A percentile compares a stretch with the other conserved stretches of the same genome.
phyloP scores from a whole-genome alignment of 306 rosid genomes.

The Cucumis cinereus region DNA sequence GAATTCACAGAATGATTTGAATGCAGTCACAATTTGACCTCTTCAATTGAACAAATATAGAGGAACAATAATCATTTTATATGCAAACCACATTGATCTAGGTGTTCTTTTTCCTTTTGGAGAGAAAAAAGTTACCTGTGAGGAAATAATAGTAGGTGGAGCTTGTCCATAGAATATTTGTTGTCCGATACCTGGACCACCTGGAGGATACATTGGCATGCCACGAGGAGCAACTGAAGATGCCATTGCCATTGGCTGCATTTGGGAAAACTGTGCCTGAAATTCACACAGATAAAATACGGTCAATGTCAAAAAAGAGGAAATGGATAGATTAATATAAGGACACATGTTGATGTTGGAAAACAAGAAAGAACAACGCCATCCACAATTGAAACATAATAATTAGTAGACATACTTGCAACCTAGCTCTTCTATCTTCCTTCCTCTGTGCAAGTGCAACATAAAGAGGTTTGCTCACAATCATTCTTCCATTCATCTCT shows the following conservation, averaged over 20 bases:
- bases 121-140: conserved; percentile 52
- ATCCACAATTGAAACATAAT: not conserved
- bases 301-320: not conserved
- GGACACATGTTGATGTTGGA: not conserved
- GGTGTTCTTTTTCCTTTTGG: not conserved
- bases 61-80: not conserved
- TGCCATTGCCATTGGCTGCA: conserved; percentile 79
- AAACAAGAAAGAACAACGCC: not conserved
- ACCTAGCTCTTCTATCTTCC: conserved; percentile 11
- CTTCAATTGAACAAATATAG: not conserved
- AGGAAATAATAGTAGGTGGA: conserved; percentile 94
- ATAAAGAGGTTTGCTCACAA: conserved; percentile 14
- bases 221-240: conserved; percentile 85
- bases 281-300: not conserved
- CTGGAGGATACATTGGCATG: conserved; percentile 90
- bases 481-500: conserved; percentile 19
- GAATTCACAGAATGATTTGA: not conserved
- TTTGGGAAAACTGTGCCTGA: conserved; percentile 94
- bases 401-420: conserved; percentile 7
- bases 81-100: not conserved
- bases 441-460: conserved; percentile 18
- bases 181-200: conserved; percentile 95
- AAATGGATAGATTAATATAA: not conserved
- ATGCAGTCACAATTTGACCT: not conserved
- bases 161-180: conserved; percentile 95